Evolutionary conservation across 169 alveolate genomes (phyloP), one percentile per base, ranked within the genome.

Genomic region (Plasmodium fragile): DNA sequence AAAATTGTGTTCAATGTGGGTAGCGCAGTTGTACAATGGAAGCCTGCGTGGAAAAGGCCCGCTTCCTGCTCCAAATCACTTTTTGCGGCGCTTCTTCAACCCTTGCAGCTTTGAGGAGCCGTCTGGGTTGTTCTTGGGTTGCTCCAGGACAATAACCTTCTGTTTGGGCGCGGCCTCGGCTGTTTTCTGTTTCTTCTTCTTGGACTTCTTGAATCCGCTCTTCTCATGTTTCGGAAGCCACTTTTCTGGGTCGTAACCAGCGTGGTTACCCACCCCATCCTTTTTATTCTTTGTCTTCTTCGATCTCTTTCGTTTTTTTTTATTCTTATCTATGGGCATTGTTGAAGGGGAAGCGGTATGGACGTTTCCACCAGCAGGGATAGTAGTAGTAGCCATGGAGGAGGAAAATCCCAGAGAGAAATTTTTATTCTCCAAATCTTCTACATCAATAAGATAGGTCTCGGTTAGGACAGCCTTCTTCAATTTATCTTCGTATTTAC

Each of bases 171-270:
- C n/a, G 41, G 36, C 30, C n/a, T 65, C 81, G 28, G 59, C 77
- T 5, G 7, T 59, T 65, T 65, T 77, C 53, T 78, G 30, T 25
- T 80, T 89, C 82, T 89, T 89, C 52, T 89, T 77, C 72, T 89
- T 89, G n/a, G 59, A 52, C 34, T 79, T 89, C 72, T 78, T 78
- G 30, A 36, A 59, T 16, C 41, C 32, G 39, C 59, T 32, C 32
- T 80, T 89, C 72, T 89, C 94, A 65, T 89, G 90, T 34, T 78
- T 89, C 32, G 94, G 90, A 16, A 89, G 41, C 94, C 94, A 89
- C 43, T 70, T 78, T 22, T 89, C 94, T 25, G 73, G 81, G 69
- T 75, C 41, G 32, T 49, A 18, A 34, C 69, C 80, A 39, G 71
- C n/a, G 28, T 7, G 71, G 53, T 39, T 32, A 36, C 49, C 0